Evolutionary conservation across 352 stramenopile species (phyloP).

Genomic region (Plasmopara viticola): DNA sequence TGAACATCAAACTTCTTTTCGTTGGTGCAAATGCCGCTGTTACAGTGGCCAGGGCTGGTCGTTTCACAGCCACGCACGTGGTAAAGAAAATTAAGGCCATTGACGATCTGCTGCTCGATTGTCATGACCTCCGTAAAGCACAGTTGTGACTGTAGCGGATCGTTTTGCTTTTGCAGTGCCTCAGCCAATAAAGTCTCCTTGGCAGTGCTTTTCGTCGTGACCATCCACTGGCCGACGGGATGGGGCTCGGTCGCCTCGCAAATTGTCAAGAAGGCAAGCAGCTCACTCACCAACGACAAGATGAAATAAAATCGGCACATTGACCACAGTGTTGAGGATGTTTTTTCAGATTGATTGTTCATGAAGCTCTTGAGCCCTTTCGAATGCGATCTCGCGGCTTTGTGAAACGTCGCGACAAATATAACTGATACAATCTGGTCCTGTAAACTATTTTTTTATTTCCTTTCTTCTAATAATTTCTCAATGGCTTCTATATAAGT

Average conservation of each 20-base stretch:
- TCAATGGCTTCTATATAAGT: no score
- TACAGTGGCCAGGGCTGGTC: constrained; percentile 19
- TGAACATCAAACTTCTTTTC: constrained; percentile 32
- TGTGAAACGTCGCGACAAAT: no score
- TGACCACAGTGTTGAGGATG: no score
- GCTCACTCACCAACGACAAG: no score
- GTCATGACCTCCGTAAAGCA: constrained; percentile 40
- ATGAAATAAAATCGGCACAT: no score
- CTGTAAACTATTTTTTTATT: no score
- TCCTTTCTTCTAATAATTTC: no score
- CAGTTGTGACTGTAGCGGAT: constrained; percentile 16
- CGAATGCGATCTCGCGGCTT: no score
- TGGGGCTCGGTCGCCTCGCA: constrained; percentile 18
- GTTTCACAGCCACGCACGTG: constrained; percentile 36
- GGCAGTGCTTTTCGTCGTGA: constrained; percentile 24
- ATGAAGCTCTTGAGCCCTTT: no score
- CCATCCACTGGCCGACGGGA: constrained; percentile 38
- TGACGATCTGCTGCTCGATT: constrained; percentile 56
- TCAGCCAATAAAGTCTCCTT: constrained; percentile 29
- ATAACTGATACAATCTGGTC: no score
- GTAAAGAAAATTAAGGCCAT: constrained; percentile 59
- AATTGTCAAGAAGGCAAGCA: constrained; percentile 3
- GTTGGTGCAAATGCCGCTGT: constrained; percentile 11
- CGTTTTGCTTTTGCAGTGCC: constrained; percentile 25
- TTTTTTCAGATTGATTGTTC: no score